Percentiles rank a stretch among this genome's conserved stretches.
phyloP scores from a whole-genome alignment of 805 yeast genomes.

The Candida saitoana region DNA sequence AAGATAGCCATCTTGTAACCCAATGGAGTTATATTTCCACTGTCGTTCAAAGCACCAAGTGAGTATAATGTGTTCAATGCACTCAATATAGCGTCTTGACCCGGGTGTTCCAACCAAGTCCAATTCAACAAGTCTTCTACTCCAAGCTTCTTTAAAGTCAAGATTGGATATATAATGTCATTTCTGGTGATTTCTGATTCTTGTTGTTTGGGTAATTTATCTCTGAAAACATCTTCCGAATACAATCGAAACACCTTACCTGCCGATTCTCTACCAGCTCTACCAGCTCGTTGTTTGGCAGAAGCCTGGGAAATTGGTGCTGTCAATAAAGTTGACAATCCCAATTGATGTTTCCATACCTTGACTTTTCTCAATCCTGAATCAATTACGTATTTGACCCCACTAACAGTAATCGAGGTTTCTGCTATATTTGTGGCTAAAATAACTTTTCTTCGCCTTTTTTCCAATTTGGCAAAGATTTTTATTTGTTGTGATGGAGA shows the following conservation, averaged over 20 bases:
- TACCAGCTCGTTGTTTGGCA: constrained; percentile 92
- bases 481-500: constrained; percentile 78
- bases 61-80: constrained; percentile 77
- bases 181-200: constrained; percentile 91
- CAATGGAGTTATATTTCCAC: constrained; percentile 69
- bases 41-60: constrained; percentile 71
- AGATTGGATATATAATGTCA: constrained; percentile 78
- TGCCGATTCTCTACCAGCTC: constrained; percentile 95
- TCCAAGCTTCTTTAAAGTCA: constrained; percentile 78
- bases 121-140: constrained; percentile 80
- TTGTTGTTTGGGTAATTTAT: constrained; percentile 64
- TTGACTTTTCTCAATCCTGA: constrained; percentile 90
- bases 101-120: constrained; percentile 93
- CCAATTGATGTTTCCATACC: constrained; percentile 91
- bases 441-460: constrained; percentile 77
- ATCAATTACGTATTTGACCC: constrained; percentile 89
- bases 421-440: constrained; percentile 96
- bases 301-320: constrained; percentile 92
- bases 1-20: constrained; percentile 86
- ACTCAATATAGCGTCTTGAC: constrained; percentile 65
- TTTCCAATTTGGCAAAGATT: constrained; percentile 65
- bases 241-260: constrained; percentile 88
- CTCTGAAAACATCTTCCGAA: constrained; percentile 63
- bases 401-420: constrained; percentile 93
- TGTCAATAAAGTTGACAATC: constrained; percentile 86